Evolutionary conservation across 2,329 filamentous ascomycete genomes (phyloP).

Genomic region (Corinectria fuckeliana): DNA sequence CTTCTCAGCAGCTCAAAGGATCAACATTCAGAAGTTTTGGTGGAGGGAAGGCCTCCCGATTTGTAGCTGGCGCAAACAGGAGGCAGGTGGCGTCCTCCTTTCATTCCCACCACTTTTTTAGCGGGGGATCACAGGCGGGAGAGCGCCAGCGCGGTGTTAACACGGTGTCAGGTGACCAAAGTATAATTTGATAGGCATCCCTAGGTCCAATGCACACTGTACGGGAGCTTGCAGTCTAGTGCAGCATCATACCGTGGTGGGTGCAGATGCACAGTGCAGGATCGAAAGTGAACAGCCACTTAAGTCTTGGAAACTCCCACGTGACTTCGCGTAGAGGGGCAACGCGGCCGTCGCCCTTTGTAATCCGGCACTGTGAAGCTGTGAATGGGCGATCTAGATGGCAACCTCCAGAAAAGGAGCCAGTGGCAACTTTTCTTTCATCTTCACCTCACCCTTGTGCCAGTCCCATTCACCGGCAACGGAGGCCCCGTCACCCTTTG

Average conservation of each 20-base stretch:
- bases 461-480: not conserved
- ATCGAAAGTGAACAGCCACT: slow-evolving; percentile 15
- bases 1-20: not conserved
- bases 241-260: not conserved
- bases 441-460: slow-evolving; percentile 12
- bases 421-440: slow-evolving; percentile 37
- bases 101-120: slow-evolving; percentile 12
- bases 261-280: slow-evolving; percentile 13
- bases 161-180: slow-evolving; percentile 45
- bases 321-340: slow-evolving; percentile 44
- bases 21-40: not conserved
- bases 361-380: slow-evolving; percentile 35
- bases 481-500: not conserved
- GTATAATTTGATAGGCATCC: not conserved
- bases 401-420: slow-evolving; percentile 32
- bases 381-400: slow-evolving; percentile 38
- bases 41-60: slow-evolving; percentile 3
- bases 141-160: slow-evolving; percentile 33
- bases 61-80: slow-evolving; percentile 30
- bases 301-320: slow-evolving; percentile 27
- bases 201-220: slow-evolving; percentile 12
- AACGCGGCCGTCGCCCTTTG: slow-evolving; percentile 28
- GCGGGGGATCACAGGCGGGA: slow-evolving; percentile 30
- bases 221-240: not conserved
- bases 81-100: slow-evolving; percentile 32